Evolutionary conservation across 345 rosid genomes (phyloP), one percentile per base, ranked within the genome.

Genomic region (Arabis hirsuta): DNA sequence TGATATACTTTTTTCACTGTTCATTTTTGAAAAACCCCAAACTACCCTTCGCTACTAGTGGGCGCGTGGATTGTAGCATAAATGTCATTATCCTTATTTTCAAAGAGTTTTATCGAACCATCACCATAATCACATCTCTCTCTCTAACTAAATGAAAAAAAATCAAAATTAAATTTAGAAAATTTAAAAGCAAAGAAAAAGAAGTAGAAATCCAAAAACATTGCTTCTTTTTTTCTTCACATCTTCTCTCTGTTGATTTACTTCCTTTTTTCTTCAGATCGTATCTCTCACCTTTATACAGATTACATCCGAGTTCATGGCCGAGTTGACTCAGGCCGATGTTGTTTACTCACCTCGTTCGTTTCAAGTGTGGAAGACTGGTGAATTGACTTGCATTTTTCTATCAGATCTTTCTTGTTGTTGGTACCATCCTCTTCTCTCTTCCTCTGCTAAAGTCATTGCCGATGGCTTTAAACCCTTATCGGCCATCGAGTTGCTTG

Each of bases 261-360:
- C 55, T 67, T 73, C 27, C 32, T 56, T 66, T 47, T 58, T 61
- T 22, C 24, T 22, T 1, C 61, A 20, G 52, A 10, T 67, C 38
- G 16, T 8, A 36, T 36, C 43, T 60, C 31, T 44, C 32, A 12
- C 31, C 26, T 27, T 60, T 34, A 36, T 7, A 9, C 52, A 65
- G 77, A 47, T 58, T 57, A 0, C 24, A 1, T 50, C 65, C 63
- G 63, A 73, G 7, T 65, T 22, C 16, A 90, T 93, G 98, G 94
- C 86, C 64, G 99, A 96, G 99, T 82, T 91, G 87, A 83, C 96
- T 78, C 96, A 84, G 88, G 53, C 87, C 74, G 98, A 92, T 77
- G 91, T 82, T 14, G 89, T 81, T 26, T 83, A 84, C 79, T 81
- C 96, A 53, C 86, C 90, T 29, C 82, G 88, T 59, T 79, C 96